Conservation (phyloP, 1,284 basidiomycete species). For the Microstroma glucosiphilum region DNA sequence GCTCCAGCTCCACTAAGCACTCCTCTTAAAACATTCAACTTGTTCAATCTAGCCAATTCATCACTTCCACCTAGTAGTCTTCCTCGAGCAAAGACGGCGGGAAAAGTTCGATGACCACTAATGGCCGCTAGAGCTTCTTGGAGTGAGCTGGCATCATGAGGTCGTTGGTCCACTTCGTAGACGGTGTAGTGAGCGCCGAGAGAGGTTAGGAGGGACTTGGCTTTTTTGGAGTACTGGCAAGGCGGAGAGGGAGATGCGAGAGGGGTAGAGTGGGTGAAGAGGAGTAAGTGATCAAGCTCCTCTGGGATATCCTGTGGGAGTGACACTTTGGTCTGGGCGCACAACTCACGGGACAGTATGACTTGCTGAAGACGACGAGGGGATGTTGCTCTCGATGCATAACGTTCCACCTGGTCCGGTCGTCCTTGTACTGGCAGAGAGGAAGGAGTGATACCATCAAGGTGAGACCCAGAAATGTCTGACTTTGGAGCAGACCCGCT, state of each 20-base stretch:
- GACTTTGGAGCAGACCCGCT: background rate
- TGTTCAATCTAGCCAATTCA: background rate
- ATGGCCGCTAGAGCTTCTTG: slow-evolving; percentile 2
- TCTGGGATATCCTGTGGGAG: background rate
- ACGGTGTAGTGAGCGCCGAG: background rate
- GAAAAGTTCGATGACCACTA: background rate
- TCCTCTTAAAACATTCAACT: background rate
- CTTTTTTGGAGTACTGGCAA: background rate
- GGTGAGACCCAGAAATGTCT: background rate
- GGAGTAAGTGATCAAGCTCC: background rate
- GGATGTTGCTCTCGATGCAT: background rate
- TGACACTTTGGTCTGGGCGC: background rate
- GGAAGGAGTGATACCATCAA: background rate
- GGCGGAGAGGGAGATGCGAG: background rate
- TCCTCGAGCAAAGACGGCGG: slow-evolving; percentile 2
- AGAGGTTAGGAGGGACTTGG: background rate
- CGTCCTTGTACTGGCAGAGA: background rate
- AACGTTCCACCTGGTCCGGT: background rate
- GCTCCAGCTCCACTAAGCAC: background rate
- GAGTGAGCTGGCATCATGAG: background rate
- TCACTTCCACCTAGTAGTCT: background rate
- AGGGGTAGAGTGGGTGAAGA: background rate
- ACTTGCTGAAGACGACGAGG: slow-evolving; percentile 7
- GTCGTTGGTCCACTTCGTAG: background rate
- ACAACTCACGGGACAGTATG: slow-evolving; percentile 5